Evolutionary conservation across 2,329 filamentous ascomycete species (phyloP), one percentile per base, ranked within the genome.

Genomic region (Periconia sp.): DNA sequence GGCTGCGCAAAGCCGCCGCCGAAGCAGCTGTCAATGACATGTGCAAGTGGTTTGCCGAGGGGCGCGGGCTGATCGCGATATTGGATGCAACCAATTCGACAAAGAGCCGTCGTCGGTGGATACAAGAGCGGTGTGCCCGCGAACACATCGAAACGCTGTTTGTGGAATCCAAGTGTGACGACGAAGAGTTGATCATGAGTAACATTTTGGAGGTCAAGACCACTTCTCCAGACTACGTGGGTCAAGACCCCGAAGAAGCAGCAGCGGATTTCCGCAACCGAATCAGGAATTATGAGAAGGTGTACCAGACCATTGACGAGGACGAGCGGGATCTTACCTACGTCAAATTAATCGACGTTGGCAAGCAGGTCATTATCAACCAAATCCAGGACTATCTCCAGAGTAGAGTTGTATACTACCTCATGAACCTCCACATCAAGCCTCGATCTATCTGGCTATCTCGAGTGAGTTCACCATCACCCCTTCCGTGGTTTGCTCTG

Each of bases 201-300:
- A 99, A 99, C 71, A 96, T 99, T 56, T 84, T 92, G 54, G 92
- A 96, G 66, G 94, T 99, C 63, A 99, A 99, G 79, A 92, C 91
- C 2, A 95, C 90, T 18, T 95, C 89, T 43, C 94, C 94, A 2
- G 94, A 99, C 73, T 99, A 99, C 69, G 78, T 85, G 45, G 94
- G 92, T 41, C 91, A 96, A 70, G 94, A 99, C 66, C 94, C 94
- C 1, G 94, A 99, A 69, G 78, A 83, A 46, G 94, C 94, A 3
- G 94, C 92, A 9, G 81, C 85, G 43, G 94, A 99, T 70, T 99
- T 99, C 74, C 86, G 90, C 50, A 87, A 95, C 63, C 87, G 94
- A 50, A 99, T 99, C 65, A 85, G 87, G 63, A 96, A 96, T 72
- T 99, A 99, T 72, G 94, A 99, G 72, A 94, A 94, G 72, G 88